These are phyloP conservation scores for Oehlia diaphana DNA, from an alignment of 192 early-diverging fungal species.

Conservation along the genomic window DNA sequence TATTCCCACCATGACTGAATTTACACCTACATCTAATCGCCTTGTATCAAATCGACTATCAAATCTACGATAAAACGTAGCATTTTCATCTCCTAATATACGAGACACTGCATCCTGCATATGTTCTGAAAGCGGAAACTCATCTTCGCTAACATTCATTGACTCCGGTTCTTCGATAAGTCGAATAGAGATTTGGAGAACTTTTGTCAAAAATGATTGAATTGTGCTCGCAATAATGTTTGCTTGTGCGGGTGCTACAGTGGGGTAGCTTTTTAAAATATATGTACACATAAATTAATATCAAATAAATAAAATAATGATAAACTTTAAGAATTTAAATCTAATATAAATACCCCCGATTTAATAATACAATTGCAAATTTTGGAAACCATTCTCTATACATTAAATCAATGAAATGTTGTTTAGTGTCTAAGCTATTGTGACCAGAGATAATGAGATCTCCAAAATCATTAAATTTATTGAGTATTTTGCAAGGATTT, in stretches of 20 bases:
- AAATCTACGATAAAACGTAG: conserved; percentile 33
- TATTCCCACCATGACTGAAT: conserved; percentile 18
- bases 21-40: conserved; percentile 25
- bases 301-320: not conserved
- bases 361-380: conserved; percentile 19
- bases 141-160: conserved; percentile 11
- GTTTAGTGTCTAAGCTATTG: not conserved
- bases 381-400: conserved; percentile 31
- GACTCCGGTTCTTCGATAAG: conserved; percentile 23
- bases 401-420: not conserved
- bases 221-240: conserved; percentile 14
- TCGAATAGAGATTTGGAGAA: conserved; percentile 29
- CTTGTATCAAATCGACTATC: conserved; percentile 29
- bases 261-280: conserved; percentile 14
- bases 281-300: not conserved
- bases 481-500: conserved; percentile 21
- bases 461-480: not conserved
- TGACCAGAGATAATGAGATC: not conserved
- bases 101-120: conserved; percentile 26
- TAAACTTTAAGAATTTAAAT: not conserved
- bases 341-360: conserved; percentile 12
- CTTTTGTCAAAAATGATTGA: conserved; percentile 23
- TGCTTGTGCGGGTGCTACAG: conserved; percentile 13
- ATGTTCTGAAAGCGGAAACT: conserved; percentile 32
- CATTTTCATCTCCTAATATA: conserved; percentile 30